Base-by-base conservation (phyloP, 306 rosid species). In the Pterocarpus macrocarpus region DNA sequence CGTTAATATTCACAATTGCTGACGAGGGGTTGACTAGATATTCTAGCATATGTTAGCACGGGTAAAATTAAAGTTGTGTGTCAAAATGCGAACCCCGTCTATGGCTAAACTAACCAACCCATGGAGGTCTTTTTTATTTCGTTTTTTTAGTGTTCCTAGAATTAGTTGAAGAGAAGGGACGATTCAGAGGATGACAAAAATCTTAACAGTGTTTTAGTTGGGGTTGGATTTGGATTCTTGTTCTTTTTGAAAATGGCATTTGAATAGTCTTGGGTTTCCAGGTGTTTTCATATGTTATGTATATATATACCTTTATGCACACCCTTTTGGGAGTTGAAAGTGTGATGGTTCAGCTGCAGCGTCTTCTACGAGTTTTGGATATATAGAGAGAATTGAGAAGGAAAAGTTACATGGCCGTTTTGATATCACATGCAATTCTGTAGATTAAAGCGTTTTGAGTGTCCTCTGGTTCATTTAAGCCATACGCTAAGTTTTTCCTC, bases 181-280 rank as follows among this genome's bases (percentile, higher is more conserved):
- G 11, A 75, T 44, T 43, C 38, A 69, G 66, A 67, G 77, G 41
- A 70, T 5, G 36, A 53, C 43, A n/a, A 22, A 64, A 64, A 55
- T 14, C 56, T 34, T 14, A 44, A 64, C 45, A 56, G 87, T 75
- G 87, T 80, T 84, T 80, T 15, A 30, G 85, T 80, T 84, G 82
- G 55, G 61, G n/a, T 80, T 55, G 70, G 74, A 67, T 74, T 82
- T 83, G 77, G 87, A 77, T 85, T 47, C 86, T 80, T 80, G 30
- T 76, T n/a, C 62, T 62, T 49, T 47, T 10, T 58, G 44, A 3
- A 44, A 53, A 47, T 66, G 17, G 11, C 44, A 73, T 65, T 79
- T 56, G 62, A 79, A 70, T 73, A 67, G 5, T 34, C n/a, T 47
- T 67, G 3, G 30, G 36, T 45, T 59, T 49, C 4, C 59, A 63